Evolutionary conservation across 768 basidiomycete genomes (phyloP).

Genomic region (Lentinula guzmanii): DNA sequence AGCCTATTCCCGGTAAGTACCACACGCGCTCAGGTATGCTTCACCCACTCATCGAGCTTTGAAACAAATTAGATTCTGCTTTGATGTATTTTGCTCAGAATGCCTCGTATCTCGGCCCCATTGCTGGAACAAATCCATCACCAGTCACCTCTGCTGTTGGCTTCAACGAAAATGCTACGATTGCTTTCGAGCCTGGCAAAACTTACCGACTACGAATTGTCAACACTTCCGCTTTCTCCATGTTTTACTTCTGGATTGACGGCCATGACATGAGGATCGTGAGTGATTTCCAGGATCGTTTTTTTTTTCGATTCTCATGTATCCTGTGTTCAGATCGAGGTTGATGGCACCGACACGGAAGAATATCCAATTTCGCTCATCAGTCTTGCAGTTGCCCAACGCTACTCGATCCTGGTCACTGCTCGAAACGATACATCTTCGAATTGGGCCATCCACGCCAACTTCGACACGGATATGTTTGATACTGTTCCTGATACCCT

Average conservation of each 20-base stretch:
- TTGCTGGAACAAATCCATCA: constrained; percentile 40
- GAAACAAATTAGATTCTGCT: constrained; percentile 49
- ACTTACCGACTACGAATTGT: constrained; percentile 87
- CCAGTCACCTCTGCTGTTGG: constrained; percentile 57
- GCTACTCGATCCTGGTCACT: constrained; percentile 89
- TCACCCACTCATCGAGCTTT: neutral
- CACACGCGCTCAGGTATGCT: neutral
- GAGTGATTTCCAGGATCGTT: neutral
- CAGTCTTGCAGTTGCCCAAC: constrained; percentile 78
- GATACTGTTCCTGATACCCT: constrained; percentile 70
- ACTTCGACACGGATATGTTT: constrained; percentile 91
- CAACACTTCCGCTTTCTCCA: constrained; percentile 71
- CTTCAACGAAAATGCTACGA: constrained; percentile 82
- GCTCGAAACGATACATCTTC: constrained; percentile 79
- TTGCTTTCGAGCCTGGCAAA: constrained; percentile 82
- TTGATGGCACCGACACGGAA: constrained; percentile 77
- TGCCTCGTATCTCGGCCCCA: constrained; percentile 60
- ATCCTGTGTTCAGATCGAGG: constrained; percentile 46
- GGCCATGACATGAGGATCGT: constrained; percentile 75
- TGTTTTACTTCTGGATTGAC: constrained; percentile 86
- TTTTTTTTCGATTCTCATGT: neutral
- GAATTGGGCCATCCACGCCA: constrained; percentile 89
- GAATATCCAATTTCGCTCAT: constrained; percentile 68
- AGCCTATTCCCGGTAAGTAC: constrained; percentile 75
- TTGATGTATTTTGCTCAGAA: constrained; percentile 83